Evolutionary conservation across 768 basidiomycete species (phyloP).

Genomic region (Kockovaella imperatae): DNA sequence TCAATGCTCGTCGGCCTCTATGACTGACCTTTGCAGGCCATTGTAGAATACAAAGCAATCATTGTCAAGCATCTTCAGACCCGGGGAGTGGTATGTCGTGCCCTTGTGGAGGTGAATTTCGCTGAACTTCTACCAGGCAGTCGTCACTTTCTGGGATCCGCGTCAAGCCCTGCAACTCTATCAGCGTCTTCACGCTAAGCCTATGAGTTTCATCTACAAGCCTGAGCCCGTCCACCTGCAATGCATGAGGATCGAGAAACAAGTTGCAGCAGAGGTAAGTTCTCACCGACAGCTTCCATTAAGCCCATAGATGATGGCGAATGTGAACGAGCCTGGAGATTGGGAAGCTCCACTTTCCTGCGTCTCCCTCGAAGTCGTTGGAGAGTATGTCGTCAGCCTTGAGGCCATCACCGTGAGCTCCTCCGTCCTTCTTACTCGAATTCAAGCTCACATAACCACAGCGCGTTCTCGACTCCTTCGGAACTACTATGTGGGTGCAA

Average conservation of each 20-base stretch:
- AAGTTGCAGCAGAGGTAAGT: constrained; percentile 22
- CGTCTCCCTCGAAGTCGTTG: constrained; percentile 15
- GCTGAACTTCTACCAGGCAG: constrained; percentile 12
- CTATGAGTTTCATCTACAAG: constrained; percentile 8
- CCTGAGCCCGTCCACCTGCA: constrained; percentile 10
- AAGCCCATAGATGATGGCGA: background rate
- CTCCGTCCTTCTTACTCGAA: background rate
- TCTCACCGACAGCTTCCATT: background rate
- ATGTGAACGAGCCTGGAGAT: constrained; percentile 4
- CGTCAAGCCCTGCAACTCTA: constrained; percentile 24
- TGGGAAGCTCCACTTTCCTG: background rate
- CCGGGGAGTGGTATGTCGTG: background rate
- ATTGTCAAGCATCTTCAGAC: background rate
- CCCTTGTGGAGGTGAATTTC: background rate
- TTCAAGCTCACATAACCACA: constrained; percentile 1
- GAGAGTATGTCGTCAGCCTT: constrained; percentile 17
- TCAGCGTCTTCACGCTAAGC: constrained; percentile 5
- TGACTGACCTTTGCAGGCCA: background rate
- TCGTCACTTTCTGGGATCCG: constrained; percentile 31
- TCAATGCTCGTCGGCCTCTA: background rate
- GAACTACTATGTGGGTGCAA: constrained; percentile 13
- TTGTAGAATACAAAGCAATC: background rate
- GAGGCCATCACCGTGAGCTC: constrained; percentile 14
- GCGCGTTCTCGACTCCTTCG: constrained; percentile 9
- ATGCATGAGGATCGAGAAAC: constrained; percentile 24